phyloP scores from a whole-genome alignment of 2,329 filamentous ascomycete species.

The Colletotrichum sublineola region DNA sequence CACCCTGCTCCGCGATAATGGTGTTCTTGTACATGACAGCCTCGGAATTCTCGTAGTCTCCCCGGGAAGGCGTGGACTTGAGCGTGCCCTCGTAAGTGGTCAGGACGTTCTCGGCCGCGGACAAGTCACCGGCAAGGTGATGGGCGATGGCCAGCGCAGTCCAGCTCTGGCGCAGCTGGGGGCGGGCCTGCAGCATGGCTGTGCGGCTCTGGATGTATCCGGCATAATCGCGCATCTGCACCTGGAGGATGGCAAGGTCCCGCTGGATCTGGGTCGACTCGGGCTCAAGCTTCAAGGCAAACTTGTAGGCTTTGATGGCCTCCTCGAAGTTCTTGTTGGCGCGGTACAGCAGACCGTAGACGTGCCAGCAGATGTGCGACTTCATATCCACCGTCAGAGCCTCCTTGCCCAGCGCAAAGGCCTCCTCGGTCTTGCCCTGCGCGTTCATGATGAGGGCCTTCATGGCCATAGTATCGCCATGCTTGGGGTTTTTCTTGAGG shows the following conservation, averaged over 20 bases:
- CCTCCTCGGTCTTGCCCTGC: conserved; percentile 92
- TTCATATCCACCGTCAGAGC: conserved; percentile 98
- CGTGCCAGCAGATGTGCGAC: conserved; percentile 99
- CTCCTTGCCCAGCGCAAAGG: conserved; percentile 91
- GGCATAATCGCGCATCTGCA: conserved; percentile 95
- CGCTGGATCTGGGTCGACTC: conserved; percentile 94
- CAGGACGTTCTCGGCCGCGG: conserved; percentile 90
- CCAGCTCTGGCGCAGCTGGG: conserved; percentile 91
- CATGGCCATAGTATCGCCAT: conserved; percentile 99
- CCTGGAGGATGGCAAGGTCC: conserved; percentile 91
- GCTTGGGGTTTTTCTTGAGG: conserved; percentile 91
- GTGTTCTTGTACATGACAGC: conserved; percentile 94
- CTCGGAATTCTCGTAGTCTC: conserved; percentile 93
- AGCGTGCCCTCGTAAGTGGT: conserved; percentile 94
- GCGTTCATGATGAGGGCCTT: conserved; percentile 97
- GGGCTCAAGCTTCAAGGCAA: conserved; percentile 92
- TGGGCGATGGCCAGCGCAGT: conserved; percentile 95
- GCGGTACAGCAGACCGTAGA: conserved; percentile 94
- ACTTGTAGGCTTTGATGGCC: conserved; percentile 99
- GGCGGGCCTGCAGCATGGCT: conserved; percentile 87
- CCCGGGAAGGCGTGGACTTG: conserved; percentile 81
- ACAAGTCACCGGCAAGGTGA: conserved; percentile 87
- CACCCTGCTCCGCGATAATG: conserved; percentile 91
- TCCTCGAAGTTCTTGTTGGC: conserved; percentile 98
- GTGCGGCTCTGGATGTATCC: conserved; percentile 93